phyloP scores from a whole-genome alignment of 1,284 basidiomycete species.

The Leccinum pachyderme region DNA sequence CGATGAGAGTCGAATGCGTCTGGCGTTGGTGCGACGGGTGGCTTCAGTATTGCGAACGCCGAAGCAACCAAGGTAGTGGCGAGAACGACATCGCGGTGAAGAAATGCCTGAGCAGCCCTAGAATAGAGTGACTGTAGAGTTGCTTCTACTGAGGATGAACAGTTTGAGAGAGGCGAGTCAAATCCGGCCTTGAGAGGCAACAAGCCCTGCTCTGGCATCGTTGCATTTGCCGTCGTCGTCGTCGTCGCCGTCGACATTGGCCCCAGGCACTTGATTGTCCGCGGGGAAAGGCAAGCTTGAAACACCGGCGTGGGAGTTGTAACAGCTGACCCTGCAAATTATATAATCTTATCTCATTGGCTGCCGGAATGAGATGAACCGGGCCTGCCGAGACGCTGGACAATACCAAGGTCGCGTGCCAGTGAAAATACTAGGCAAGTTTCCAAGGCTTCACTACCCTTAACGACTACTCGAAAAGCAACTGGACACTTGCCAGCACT shows the following conservation, averaged over 20 bases:
- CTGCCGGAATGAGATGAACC: too few relatives aligned
- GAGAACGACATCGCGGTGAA: slow-evolving; percentile 63
- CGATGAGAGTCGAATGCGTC: slow-evolving; percentile 54
- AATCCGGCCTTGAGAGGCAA: slow-evolving; percentile 30
- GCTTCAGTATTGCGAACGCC: slow-evolving; percentile 61
- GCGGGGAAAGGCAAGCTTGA: neutral
- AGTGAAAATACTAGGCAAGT: too few relatives aligned
- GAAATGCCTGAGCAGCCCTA: slow-evolving; percentile 72
- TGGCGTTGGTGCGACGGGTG: slow-evolving; percentile 40
- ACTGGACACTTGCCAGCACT: too few relatives aligned
- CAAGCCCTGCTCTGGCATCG: slow-evolving; percentile 27
- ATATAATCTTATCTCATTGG: neutral
- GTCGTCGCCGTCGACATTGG: slow-evolving; percentile 30
- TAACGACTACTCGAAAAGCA: too few relatives aligned
- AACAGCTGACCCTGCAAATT: neutral
- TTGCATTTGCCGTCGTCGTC: slow-evolving; percentile 23
- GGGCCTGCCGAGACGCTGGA: too few relatives aligned
- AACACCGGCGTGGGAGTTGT: neutral
- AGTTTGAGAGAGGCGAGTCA: neutral
- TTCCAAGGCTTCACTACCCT: too few relatives aligned
- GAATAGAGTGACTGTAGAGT: slow-evolving; percentile 68
- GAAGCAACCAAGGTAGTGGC: slow-evolving; percentile 63
- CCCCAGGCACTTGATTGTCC: slow-evolving; percentile 26
- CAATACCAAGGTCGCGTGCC: too few relatives aligned
- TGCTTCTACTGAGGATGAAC: slow-evolving; percentile 33